Percentiles rank a stretch among this genome's conserved stretches.
Evolutionary conservation across 2,329 filamentous ascomycete genomes (phyloP).

Genomic region (Calonectria leucothoes): DNA sequence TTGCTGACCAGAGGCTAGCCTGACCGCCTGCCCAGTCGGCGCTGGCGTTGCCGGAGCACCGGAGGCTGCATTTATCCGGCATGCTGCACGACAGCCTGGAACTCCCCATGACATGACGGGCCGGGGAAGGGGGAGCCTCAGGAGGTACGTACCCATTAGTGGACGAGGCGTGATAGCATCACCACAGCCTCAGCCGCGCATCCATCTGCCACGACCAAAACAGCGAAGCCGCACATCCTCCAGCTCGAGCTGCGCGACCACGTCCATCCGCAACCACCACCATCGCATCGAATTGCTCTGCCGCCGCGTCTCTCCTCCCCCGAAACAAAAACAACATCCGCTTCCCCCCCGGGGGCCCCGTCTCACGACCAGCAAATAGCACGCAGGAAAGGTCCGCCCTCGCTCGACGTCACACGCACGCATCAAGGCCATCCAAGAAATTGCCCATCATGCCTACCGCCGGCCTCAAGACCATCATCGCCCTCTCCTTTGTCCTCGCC

Average conservation of each 20-base stretch:
- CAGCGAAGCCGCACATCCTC: not conserved
- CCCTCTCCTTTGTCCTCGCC: constrained; percentile 97
- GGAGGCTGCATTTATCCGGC: constrained; percentile 29
- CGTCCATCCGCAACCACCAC: constrained; percentile 16
- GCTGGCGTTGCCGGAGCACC: not conserved
- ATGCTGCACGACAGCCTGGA: constrained; percentile 14
- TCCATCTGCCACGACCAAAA: constrained; percentile 25
- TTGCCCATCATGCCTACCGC: constrained; percentile 74
- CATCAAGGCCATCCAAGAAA: not conserved
- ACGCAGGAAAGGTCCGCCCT: constrained; percentile 5
- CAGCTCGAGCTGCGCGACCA: not conserved
- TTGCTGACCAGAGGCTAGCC: constrained; percentile 28
- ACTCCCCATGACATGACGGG: constrained; percentile 12
- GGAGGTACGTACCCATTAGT: constrained; percentile 35
- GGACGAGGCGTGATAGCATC: constrained; percentile 38
- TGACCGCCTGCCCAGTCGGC: constrained; percentile 32
- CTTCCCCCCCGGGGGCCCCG: constrained; percentile 19
- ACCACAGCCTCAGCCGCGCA: constrained; percentile 38
- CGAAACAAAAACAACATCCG: not conserved
- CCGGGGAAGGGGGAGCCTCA: not conserved
- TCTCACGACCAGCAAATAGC: constrained; percentile 9
- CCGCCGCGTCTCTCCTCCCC: not conserved
- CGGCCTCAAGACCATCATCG: constrained; percentile 98
- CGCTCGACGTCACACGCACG: constrained; percentile 16
- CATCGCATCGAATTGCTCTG: not conserved